Evolutionary conservation across 352 stramenopile genomes (phyloP).

Genomic region (Globisporangium recalcitrans): DNA sequence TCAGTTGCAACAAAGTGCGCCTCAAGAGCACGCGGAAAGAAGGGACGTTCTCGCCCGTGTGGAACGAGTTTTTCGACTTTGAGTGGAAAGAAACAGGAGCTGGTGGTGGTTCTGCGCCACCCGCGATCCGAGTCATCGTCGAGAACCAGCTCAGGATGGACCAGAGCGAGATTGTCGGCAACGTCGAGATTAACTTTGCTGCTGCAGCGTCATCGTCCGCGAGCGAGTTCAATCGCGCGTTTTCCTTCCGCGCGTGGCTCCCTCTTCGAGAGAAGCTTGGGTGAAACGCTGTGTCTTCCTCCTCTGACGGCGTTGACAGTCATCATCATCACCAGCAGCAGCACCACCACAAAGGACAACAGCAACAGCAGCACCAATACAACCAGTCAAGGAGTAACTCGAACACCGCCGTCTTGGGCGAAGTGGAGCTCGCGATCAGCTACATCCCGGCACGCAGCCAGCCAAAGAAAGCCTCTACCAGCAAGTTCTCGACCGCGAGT

Average conservation of each 20-base stretch:
- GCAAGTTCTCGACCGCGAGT: constrained; percentile 16
- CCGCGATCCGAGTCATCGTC: constrained; percentile 35
- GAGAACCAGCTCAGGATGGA: constrained; percentile 65
- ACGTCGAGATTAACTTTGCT: constrained; percentile 39
- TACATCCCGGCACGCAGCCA: constrained; percentile 24
- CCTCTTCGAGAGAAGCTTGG: constrained; percentile 29
- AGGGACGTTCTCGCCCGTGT: constrained; percentile 52
- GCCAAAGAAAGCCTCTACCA: not conserved
- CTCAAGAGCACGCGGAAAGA: constrained; percentile 69
- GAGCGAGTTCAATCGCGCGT: constrained; percentile 19
- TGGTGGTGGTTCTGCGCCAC: constrained; percentile 2
- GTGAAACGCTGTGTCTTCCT: not conserved
- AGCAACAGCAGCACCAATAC: not conserved
- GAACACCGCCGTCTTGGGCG: constrained; percentile 27
- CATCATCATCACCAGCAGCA: constrained; percentile 8
- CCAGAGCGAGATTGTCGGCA: constrained; percentile 60
- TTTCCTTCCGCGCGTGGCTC: constrained; percentile 47
- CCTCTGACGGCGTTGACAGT: constrained; percentile 5
- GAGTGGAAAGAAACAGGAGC: constrained; percentile 30
- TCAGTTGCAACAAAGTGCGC: constrained; percentile 46
- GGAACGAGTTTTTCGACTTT: constrained; percentile 81
- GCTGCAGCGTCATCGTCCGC: not conserved
- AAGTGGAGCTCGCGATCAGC: constrained; percentile 46
- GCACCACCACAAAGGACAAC: constrained; percentile 2
- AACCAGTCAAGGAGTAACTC: constrained; percentile 3